These are phyloP conservation scores for Aspergillus sp. DNA, from an alignment of 2,329 filamentous ascomycete genomes.

Conservation along the genomic window DNA sequence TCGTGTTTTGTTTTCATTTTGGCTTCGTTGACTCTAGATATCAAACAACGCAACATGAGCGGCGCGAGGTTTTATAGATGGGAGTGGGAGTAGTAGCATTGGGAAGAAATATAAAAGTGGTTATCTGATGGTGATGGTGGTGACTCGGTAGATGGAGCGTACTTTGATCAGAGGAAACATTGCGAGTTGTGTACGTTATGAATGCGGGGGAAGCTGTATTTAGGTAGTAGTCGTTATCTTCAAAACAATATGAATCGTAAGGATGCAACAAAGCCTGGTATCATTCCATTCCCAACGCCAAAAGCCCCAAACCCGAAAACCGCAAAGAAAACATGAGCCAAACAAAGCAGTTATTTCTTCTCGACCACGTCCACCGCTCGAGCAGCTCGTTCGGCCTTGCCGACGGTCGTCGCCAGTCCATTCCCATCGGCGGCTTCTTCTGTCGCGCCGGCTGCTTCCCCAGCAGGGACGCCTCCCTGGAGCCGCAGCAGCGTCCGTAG, in stretches of 20 bases:
- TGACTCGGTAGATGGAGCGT: not conserved
- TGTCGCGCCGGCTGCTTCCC: conserved; percentile 16
- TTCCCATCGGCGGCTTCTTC: conserved; percentile 26
- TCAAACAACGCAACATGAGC: conserved; percentile 13
- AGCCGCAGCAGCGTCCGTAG: conserved; percentile 37
- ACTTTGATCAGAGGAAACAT: not conserved
- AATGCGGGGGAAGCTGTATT: not conserved
- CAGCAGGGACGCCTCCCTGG: conserved; percentile 33
- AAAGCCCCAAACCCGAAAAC: conserved; percentile 10
- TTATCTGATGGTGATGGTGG: conserved; percentile 1
- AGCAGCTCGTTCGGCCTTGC: conserved; percentile 45
- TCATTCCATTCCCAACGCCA: conserved; percentile 10
- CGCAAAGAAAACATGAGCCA: conserved; percentile 9
- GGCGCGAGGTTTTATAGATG: conserved; percentile 17
- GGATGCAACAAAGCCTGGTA: conserved; percentile 2
- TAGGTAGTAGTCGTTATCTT: not conserved
- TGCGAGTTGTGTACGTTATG: too few relatives aligned
- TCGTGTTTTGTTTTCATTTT: conserved; percentile 2
- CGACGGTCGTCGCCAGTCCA: conserved; percentile 45
- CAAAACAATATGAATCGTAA: not conserved
- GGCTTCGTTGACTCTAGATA: conserved; percentile 12
- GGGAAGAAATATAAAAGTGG: conserved; percentile 7
- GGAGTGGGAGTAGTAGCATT: conserved; percentile 6
- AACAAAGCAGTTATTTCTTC: conserved; percentile 32
- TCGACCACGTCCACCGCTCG: conserved; percentile 47